phyloP scores from a whole-genome alignment of 805 yeast species.

The Pichia manshurica region DNA sequence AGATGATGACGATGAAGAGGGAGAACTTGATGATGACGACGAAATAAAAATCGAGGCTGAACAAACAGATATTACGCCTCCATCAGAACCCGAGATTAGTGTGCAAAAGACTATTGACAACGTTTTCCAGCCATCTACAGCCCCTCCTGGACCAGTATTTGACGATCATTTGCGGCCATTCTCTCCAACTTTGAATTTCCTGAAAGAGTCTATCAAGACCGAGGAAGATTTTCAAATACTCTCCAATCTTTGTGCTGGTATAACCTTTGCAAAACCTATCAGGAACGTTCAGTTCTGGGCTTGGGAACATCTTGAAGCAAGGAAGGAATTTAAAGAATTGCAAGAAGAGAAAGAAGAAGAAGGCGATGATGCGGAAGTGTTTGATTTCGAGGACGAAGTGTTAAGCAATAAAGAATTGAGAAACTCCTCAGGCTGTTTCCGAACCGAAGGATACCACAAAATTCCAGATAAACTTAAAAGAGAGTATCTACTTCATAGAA shows the following conservation, averaged over 20 bases:
- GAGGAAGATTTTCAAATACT: slow-evolving; percentile 65
- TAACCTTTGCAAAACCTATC: slow-evolving; percentile 17
- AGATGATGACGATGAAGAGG: background rate
- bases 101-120: slow-evolving; percentile 19
- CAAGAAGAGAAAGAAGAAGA: slow-evolving; percentile 20
- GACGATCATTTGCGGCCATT: slow-evolving; percentile 38
- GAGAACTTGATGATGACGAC: slow-evolving; percentile 2
- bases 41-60: slow-evolving; percentile 22
- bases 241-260: slow-evolving; percentile 35
- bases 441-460: slow-evolving; percentile 67
- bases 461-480: slow-evolving; percentile 68
- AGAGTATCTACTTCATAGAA: slow-evolving; percentile 77
- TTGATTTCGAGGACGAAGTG: slow-evolving; percentile 27
- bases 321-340: slow-evolving; percentile 31
- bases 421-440: slow-evolving; percentile 54
- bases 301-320: slow-evolving; percentile 39
- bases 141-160: slow-evolving; percentile 49
- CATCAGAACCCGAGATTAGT: slow-evolving; percentile 18
- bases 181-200: slow-evolving; percentile 38
- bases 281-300: slow-evolving; percentile 54
- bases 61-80: slow-evolving; percentile 24
- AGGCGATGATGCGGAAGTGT: slow-evolving; percentile 24
- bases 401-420: slow-evolving; percentile 26
- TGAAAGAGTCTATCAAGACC: slow-evolving; percentile 59
- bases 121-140: slow-evolving; percentile 47